phyloP scores from a whole-genome alignment of 2,329 filamentous ascomycete genomes.

The Penicillium paneum region DNA sequence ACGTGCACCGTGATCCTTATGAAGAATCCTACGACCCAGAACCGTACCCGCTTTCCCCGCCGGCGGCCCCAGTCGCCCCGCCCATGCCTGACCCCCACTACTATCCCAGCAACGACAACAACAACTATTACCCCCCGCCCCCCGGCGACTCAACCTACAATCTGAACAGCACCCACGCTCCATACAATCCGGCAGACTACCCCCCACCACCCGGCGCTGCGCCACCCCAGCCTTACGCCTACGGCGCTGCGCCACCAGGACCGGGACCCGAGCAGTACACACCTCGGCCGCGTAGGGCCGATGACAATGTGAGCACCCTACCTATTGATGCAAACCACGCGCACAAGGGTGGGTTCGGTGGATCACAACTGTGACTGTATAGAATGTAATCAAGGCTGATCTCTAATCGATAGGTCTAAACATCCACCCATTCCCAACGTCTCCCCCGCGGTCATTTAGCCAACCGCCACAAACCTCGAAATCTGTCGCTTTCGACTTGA shows the following conservation, averaged over 20 bases:
- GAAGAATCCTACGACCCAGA: constrained; percentile 42
- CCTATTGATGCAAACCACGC: constrained; percentile 36
- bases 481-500: constrained; percentile 35
- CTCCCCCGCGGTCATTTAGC: constrained; percentile 19
- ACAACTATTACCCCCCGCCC: constrained; percentile 44
- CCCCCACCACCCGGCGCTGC: constrained; percentile 42
- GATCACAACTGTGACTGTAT: constrained; percentile 8
- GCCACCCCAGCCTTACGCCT: constrained; percentile 39
- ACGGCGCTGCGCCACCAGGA: constrained; percentile 30
- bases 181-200: constrained; percentile 41
- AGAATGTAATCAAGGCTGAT: constrained; percentile 7
- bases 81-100: constrained; percentile 30
- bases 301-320: constrained; percentile 51
- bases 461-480: constrained; percentile 28
- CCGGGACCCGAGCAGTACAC: constrained; percentile 40
- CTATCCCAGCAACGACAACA: constrained; percentile 40
- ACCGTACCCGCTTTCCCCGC: constrained; percentile 40
- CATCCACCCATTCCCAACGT: constrained; percentile 11
- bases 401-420: constrained; percentile 10
- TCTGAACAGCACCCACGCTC: constrained; percentile 23
- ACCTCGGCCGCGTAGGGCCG: constrained; percentile 38
- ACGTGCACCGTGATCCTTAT: constrained; percentile 36
- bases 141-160: constrained; percentile 32
- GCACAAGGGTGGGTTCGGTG: constrained; percentile 44
- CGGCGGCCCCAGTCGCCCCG: constrained; percentile 30